Conservation (phyloP, 768 basidiomycete species). For the Mycena vulgaris region DNA sequence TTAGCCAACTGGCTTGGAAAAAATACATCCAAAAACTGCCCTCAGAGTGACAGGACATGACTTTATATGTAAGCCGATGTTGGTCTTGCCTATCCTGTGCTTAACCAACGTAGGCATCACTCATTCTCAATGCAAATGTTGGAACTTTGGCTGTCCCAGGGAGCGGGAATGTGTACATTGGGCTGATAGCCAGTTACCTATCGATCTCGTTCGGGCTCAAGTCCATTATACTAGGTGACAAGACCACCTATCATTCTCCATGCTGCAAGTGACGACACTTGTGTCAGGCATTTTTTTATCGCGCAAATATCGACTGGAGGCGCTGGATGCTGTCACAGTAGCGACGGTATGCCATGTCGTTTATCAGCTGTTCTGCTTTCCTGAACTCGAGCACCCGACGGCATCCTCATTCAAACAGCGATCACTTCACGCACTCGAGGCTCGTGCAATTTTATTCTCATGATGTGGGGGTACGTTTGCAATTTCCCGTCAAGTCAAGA, state of each 20-base stretch:
- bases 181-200: background rate
- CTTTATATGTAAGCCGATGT: constrained; percentile 8
- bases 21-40: background rate
- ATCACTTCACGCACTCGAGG: too few species aligned
- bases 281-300: too few species aligned
- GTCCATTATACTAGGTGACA: background rate
- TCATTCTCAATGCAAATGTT: background rate
- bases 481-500: too few species aligned
- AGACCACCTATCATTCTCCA: background rate
- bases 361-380: too few species aligned
- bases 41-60: constrained; percentile 5
- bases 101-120: background rate
- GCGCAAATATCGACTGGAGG: too few species aligned
- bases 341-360: too few species aligned
- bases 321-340: too few species aligned
- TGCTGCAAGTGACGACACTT: background rate
- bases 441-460: too few species aligned
- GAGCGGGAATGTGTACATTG: background rate
- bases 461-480: too few species aligned
- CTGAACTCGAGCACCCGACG: too few species aligned
- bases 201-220: constrained; percentile 4
- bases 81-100: background rate
- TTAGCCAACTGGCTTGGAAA: constrained; percentile 5
- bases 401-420: too few species aligned
- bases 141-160: background rate